Percentiles rank a stretch among this genome's conserved stretches.
Conservation (phyloP, 371 early-diverging fungal species). For the Mortierella sp. region DNA sequence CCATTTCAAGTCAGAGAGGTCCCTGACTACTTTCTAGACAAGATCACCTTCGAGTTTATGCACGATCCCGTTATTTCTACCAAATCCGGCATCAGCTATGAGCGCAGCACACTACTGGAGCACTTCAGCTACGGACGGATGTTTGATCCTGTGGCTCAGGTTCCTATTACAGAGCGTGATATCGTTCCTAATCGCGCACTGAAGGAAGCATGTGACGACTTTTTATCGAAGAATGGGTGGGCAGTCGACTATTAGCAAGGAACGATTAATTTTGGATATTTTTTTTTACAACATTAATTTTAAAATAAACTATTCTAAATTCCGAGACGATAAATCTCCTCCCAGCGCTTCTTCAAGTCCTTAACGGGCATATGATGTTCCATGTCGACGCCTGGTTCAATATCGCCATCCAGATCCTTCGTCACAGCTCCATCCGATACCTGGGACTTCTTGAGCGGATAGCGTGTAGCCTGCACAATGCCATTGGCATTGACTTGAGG, state of each 20-base stretch:
- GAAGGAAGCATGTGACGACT: slow-evolving; percentile 76
- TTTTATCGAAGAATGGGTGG: slow-evolving; percentile 73
- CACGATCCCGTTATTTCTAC: slow-evolving; percentile 71
- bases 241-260: slow-evolving; percentile 57
- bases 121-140: slow-evolving; percentile 79
- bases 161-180: slow-evolving; percentile 72
- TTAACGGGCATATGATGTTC: slow-evolving; percentile 41
- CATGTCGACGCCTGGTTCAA: slow-evolving; percentile 22
- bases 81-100: slow-evolving; percentile 72
- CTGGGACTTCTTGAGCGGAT: slow-evolving; percentile 15
- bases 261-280: not conserved
- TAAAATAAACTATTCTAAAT: slow-evolving; percentile 11
- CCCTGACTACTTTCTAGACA: slow-evolving; percentile 50
- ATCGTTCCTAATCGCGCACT: slow-evolving; percentile 80
- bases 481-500: slow-evolving; percentile 15
- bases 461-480: slow-evolving; percentile 27
- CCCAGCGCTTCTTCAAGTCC: slow-evolving; percentile 50
- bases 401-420: slow-evolving; percentile 3
- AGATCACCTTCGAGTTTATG: slow-evolving; percentile 55
- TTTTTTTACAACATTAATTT: not conserved
- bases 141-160: slow-evolving; percentile 82
- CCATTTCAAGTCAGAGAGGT: slow-evolving; percentile 31
- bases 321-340: slow-evolving; percentile 38
- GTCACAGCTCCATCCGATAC: not conserved
- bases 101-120: slow-evolving; percentile 75